phyloP scores from a whole-genome alignment of 257 asterid genomes.

The Prunella vulgaris region DNA sequence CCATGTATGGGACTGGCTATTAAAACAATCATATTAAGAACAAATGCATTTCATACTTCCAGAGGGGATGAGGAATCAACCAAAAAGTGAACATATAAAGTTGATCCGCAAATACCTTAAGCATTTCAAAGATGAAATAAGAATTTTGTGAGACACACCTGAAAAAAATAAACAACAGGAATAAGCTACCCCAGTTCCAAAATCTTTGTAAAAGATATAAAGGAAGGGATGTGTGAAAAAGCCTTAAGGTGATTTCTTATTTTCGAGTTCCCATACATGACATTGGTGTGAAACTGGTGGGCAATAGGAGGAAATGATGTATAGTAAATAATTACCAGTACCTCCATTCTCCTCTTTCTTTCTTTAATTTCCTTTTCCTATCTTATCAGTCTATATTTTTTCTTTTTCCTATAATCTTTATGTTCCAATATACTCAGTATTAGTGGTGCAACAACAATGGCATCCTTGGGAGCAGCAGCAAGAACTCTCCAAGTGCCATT shows the following conservation, averaged over 20 bases:
- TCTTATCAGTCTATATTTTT: neutral
- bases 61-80: conserved; percentile 4
- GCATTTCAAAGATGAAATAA: conserved; percentile 92
- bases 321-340: neutral
- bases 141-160: conserved; percentile 93
- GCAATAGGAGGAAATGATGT: neutral
- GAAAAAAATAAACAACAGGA: conserved; percentile 31
- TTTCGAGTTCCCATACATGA: neutral
- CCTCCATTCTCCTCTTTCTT: neutral
- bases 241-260: neutral
- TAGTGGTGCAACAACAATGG: neutral
- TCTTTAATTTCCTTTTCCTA: neutral
- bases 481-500: neutral
- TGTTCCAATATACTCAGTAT: neutral
- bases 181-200: conserved; percentile 20
- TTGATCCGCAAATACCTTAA: conserved; percentile 54
- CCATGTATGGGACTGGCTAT: conserved; percentile 18
- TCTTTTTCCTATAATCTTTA: neutral
- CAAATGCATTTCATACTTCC: conserved; percentile 10
- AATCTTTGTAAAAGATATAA: neutral
- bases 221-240: neutral
- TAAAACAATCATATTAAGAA: conserved; percentile 17
- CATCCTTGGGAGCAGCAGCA: neutral
- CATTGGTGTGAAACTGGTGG: neutral
- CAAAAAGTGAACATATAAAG: conserved; percentile 2